A percentile compares a stretch with the other conserved stretches of the same genome.
Conservation (phyloP, 345 rosid species). For the Pugionium cornutum region DNA sequence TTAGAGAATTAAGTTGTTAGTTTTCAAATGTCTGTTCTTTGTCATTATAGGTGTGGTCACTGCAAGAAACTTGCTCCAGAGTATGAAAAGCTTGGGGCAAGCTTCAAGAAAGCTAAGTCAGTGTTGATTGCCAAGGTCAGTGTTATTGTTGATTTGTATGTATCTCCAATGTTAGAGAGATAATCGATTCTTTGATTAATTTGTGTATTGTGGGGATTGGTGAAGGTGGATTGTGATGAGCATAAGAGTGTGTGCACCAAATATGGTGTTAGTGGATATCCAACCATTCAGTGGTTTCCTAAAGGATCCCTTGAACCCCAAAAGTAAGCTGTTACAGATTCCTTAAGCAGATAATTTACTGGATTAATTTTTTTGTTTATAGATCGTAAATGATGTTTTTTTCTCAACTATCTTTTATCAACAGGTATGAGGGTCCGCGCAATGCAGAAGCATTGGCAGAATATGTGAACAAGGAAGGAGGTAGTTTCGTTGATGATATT, state of each 20-base stretch:
- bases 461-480: constrained; percentile 93
- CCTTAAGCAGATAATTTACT: not conserved
- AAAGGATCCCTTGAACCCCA: constrained; percentile 94
- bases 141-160: constrained; percentile 16
- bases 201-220: constrained; percentile 21
- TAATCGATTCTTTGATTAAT: constrained; percentile 17
- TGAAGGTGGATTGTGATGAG: constrained; percentile 97
- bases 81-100: constrained; percentile 84
- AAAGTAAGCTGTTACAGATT: constrained; percentile 56
- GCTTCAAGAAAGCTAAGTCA: constrained; percentile 87
- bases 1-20: not conserved
- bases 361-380: not conserved
- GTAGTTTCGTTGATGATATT: constrained; percentile 38
- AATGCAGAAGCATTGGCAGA: constrained; percentile 81
- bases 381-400: not conserved
- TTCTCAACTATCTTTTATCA: not conserved
- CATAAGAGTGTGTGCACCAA: constrained; percentile 89
- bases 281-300: constrained; percentile 95
- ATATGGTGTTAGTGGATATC: constrained; percentile 92
- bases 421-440: constrained; percentile 90
- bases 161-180: constrained; percentile 14
- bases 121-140: constrained; percentile 90
- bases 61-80: constrained; percentile 99
- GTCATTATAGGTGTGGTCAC: constrained; percentile 84
- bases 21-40: not conserved